Base-by-base conservation (phyloP, 495 filamentous ascomycete genomes). In the Lentithecium fluviatile region DNA sequence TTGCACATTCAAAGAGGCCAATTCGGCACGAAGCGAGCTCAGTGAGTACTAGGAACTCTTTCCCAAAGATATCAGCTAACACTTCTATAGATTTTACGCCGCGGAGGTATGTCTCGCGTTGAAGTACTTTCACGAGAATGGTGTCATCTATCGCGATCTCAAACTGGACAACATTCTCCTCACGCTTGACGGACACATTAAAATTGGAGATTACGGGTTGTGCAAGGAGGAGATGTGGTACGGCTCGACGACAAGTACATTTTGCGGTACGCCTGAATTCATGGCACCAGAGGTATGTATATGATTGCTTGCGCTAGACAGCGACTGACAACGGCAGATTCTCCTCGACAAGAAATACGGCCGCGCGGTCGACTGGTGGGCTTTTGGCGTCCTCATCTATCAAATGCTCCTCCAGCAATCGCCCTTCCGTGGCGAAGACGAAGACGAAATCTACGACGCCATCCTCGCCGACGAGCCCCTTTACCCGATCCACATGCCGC, bases 161-260 rank as follows among this genome's bases (percentile, higher is more conserved):
- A 99, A 99, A 78, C 88, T 99, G 64, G 94, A 99, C 76, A 99
- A 99, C 70, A 99, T 99, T 70, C 80, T 99, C 6, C 78, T 99
- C 67, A 95, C 90, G 2, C 80, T 97, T 47, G 94, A 99, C 75
- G 94, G 94, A 17, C 94, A 99, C 73, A 96, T 99, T 77, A 97
- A 97, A 78, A 90, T 99, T 79, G 95, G 83, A 42, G 94, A 99
- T 82, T 99, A 96, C 72, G 94, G 94, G 82, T 81, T 99, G 45
- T 99, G 94, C 78, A 99, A 99, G 74, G 95, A 99, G 70, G 92
- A 97, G 60, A 99, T 99, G 95, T 97, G 91, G 89, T 97, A 97
- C 73, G 91, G 91, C 36, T 89, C 88, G 53, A 96, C 89, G 0
- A 99, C 94, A 0, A 91, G 92, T 76, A 99, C 94, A 24, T 99